phyloP scores from a whole-genome alignment of 495 filamentous ascomycete genomes.

The Aspergillus biplanus region DNA sequence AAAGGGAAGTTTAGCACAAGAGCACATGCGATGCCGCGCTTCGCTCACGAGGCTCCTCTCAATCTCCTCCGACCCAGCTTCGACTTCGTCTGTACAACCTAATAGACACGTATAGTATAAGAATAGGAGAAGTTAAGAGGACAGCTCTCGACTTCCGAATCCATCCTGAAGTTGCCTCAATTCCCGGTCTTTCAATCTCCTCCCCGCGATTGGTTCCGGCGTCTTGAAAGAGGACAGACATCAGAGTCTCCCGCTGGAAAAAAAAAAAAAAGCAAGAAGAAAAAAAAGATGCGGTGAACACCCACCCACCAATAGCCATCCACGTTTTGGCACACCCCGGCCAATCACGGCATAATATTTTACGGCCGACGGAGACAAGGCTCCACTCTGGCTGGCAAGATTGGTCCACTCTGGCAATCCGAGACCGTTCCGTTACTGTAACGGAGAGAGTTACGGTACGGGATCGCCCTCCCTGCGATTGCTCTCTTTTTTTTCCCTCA shows the following conservation, averaged over 20 bases:
- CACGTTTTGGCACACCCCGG: slow-evolving; percentile 19
- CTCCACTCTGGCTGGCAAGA: slow-evolving; percentile 33
- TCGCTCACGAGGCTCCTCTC: not conserved
- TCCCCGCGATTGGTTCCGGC: slow-evolving; percentile 6
- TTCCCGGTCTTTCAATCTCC: slow-evolving; percentile 4
- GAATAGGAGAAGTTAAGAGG: not conserved
- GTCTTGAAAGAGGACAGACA: not conserved
- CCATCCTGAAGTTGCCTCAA: not conserved
- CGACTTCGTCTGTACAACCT: not conserved
- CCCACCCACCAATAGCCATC: slow-evolving; percentile 35
- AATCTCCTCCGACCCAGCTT: not conserved
- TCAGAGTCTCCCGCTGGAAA: not conserved
- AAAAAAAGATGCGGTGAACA: slow-evolving; percentile 47
- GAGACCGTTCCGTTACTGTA: slow-evolving; percentile 22
- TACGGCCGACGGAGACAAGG: slow-evolving; percentile 12
- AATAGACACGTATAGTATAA: not conserved
- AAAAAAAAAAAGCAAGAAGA: slow-evolving; percentile 11
- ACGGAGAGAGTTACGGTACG: slow-evolving; percentile 22
- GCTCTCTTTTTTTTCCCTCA: slow-evolving; percentile 37
- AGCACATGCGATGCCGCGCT: not conserved
- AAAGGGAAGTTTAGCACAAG: slow-evolving; percentile 16
- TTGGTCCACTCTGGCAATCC: slow-evolving; percentile 26
- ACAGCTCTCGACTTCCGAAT: slow-evolving; percentile 3
- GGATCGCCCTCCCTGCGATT: slow-evolving; percentile 20
- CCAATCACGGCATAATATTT: slow-evolving; percentile 30